Percentiles rank a stretch among this genome's conserved stretches.
phyloP scores from a whole-genome alignment of 208 protist genomes.

The Wallacemonas sp. region DNA sequence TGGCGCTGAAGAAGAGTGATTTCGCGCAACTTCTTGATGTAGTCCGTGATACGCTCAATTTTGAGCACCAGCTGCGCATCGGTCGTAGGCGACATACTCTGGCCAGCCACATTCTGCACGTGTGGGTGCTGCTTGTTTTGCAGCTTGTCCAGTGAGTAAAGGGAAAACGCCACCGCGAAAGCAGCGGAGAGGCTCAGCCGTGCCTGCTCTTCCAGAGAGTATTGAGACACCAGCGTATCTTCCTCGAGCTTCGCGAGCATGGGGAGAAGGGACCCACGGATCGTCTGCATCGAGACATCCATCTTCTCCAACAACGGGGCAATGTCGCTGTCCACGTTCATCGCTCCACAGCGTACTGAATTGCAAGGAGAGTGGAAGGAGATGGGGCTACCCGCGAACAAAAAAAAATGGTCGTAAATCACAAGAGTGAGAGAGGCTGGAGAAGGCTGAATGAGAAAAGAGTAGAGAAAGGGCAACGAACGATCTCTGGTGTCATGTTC shows the following conservation, averaged over 20 bases:
- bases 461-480: constrained; percentile 7
- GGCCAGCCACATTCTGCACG: background rate
- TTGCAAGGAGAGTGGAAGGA: background rate
- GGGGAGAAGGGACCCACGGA: constrained; percentile 42
- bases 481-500: too few relatives aligned
- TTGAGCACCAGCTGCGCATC: constrained; percentile 80
- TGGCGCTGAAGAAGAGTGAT: constrained; percentile 47
- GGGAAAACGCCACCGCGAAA: constrained; percentile 57
- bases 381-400: too few relatives aligned
- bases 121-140: constrained; percentile 19
- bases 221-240: constrained; percentile 64
- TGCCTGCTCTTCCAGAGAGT: constrained; percentile 75
- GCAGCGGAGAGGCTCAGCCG: constrained; percentile 74
- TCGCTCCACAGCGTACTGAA: constrained; percentile 2
- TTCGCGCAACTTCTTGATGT: constrained; percentile 86
- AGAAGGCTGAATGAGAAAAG: background rate
- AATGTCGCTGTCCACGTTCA: constrained; percentile 74
- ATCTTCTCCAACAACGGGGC: constrained; percentile 44
- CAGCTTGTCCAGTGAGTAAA: constrained; percentile 72
- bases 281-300: constrained; percentile 21
- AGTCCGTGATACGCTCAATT: constrained; percentile 83
- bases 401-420: background rate
- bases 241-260: constrained; percentile 57
- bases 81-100: constrained; percentile 2
- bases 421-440: background rate